A percentile compares a stretch with the other conserved stretches of the same genome.
Evolutionary conservation across 139 green algal species (phyloP).

Genomic region (Closterium sp.): DNA sequence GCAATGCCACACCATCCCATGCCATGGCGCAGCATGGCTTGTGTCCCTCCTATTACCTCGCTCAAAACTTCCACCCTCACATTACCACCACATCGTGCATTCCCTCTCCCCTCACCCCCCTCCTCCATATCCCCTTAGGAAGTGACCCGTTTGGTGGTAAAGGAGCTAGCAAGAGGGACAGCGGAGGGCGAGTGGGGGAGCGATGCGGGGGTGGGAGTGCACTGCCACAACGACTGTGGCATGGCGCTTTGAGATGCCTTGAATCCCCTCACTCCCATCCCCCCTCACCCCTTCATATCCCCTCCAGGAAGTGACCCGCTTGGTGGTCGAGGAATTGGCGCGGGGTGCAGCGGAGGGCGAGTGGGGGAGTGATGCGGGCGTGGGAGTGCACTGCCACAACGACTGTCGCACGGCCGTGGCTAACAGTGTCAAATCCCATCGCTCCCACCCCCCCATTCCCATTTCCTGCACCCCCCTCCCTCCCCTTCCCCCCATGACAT

Average conservation of each 20-base stretch:
- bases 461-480: background rate
- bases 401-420: conserved; percentile 53
- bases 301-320: too few relatives aligned
- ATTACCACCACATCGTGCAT: background rate
- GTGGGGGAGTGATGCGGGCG: background rate
- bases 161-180: background rate
- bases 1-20: too few relatives aligned
- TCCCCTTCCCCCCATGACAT: background rate
- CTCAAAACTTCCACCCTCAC: background rate
- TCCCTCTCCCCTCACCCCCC: background rate
- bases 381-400: conserved; percentile 58
- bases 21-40: background rate
- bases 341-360: too few relatives aligned
- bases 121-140: background rate
- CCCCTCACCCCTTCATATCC: background rate
- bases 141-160: background rate
- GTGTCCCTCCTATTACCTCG: too few relatives aligned
- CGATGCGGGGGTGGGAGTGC: conserved; percentile 41
- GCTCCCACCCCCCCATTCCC: too few relatives aligned
- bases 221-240: conserved; percentile 58
- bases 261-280: too few relatives aligned
- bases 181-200: background rate
- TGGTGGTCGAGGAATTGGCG: too few relatives aligned
- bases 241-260: too few relatives aligned
- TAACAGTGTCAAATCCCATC: too few relatives aligned